Conservation (phyloP, 306 rosid species). For the Abrus precatorius region DNA sequence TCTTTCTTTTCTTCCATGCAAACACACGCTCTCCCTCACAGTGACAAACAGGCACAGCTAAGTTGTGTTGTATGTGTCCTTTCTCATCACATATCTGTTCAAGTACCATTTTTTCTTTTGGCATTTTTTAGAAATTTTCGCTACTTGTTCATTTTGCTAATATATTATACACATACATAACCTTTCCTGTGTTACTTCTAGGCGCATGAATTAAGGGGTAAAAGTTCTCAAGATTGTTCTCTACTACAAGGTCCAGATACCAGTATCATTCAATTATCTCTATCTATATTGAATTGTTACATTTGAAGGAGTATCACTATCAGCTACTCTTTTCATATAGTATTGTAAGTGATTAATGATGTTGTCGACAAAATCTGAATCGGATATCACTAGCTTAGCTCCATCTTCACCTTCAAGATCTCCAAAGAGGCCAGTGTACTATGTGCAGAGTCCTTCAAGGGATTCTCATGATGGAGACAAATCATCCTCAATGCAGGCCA, state of each 20-base stretch:
- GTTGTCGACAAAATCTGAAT: slow-evolving; percentile 83
- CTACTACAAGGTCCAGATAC: not conserved
- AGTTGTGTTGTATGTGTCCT: slow-evolving; percentile 6
- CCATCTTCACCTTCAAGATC: slow-evolving; percentile 96
- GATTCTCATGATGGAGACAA: slow-evolving; percentile 95
- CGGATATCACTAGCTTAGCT: slow-evolving; percentile 90
- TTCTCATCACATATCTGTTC: not conserved
- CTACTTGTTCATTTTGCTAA: slow-evolving; percentile 31
- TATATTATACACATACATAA: not conserved
- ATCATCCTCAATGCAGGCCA: slow-evolving; percentile 88
- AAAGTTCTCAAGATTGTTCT: slow-evolving; percentile 37
- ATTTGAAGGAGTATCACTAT: not conserved
- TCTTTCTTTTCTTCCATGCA: slow-evolving; percentile 41
- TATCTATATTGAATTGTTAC: not conserved
- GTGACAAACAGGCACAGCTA: not conserved
- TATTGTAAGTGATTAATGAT: slow-evolving; percentile 36
- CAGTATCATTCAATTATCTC: not conserved
- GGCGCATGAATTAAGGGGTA: slow-evolving; percentile 19
- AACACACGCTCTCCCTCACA: slow-evolving; percentile 10
- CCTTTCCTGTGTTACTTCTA: not conserved
- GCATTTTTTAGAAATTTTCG: slow-evolving; percentile 4
- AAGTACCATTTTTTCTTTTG: not conserved
- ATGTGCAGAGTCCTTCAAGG: slow-evolving; percentile 94
- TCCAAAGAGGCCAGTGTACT: slow-evolving; percentile 80
- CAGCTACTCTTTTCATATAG: not conserved